Evolutionary conservation across 2,329 filamentous ascomycete species (phyloP), one percentile per base, ranked within the genome.

Genomic region (Pseudogymnoascus destructans): DNA sequence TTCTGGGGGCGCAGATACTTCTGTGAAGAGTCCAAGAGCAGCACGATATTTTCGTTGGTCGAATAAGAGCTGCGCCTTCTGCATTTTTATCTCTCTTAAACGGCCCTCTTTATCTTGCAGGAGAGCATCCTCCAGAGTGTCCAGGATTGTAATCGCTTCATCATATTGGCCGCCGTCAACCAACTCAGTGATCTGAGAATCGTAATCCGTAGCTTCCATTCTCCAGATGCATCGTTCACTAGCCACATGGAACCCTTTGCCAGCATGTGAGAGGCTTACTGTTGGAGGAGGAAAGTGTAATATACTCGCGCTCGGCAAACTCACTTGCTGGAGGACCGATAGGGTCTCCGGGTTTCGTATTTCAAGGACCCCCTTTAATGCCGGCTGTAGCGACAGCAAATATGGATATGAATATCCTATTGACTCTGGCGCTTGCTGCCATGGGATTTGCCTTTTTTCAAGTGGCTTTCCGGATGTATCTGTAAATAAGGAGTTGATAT

Each of bases 341-440:
- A 97, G 74, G 0, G 92, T 97, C 59, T 93, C 86, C 0, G 93
- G 92, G 67, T 96, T 98, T 38, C 93, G 81, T 35, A 98, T 86
- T 71, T 98, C 93, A 9, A 98, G 74, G 0, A 81, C 82, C 2
- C 92, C 90, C 70, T 93, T 95, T 1, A 87, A 79, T 0, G 89
- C 83, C 6, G 89, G 77, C 68, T 95, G 90, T 11, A 98, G 75
- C 8, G 90, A 88, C 55, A 98, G 76, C 58, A 98, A 84, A 69
- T 96, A 98, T 0, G 93, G 93, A 69, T 98, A 98, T 19, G 91
- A 96, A 70, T 96, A 98, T 19, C 92, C 93, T 60, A 98, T 85
- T 59, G 86, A 86, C 66, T 96, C 91, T 1, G 93, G 95, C 1
- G 92, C 89, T 32, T 81, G 77, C 40, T 84, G 81, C 93, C 93